phyloP scores from a whole-genome alignment of 345 rosid genomes.

The Lepidium africanum region DNA sequence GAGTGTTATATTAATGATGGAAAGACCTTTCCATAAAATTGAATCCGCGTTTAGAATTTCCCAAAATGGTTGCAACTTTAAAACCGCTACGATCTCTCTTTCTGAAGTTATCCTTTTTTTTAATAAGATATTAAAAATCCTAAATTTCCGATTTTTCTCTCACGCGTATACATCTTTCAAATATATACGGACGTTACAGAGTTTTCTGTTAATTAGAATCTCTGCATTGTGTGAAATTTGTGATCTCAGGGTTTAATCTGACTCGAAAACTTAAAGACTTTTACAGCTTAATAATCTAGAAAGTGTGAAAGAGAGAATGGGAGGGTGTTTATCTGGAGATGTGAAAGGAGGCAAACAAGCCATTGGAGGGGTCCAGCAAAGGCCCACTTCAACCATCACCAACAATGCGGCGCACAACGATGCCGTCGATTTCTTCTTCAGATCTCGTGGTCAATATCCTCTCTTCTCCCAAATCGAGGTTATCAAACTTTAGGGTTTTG shows the following conservation, averaged over 20 bases:
- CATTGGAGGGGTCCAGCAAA: constrained; percentile 48
- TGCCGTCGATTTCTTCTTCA: constrained; percentile 68
- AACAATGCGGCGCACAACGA: constrained; percentile 39
- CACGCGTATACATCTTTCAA: too few species aligned
- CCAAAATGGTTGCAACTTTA: too few species aligned
- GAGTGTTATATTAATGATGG: too few species aligned
- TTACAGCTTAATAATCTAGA: not conserved
- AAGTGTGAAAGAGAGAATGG: constrained; percentile 31
- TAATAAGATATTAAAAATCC: too few species aligned
- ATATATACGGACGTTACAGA: too few species aligned
- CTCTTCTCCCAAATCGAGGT: constrained; percentile 78
- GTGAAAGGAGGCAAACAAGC: constrained; percentile 70
- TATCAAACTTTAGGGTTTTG: not conserved
- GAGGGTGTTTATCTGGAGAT: constrained; percentile 53
- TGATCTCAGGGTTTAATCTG: not conserved
- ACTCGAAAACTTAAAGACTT: not conserved
- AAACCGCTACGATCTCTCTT: too few species aligned
- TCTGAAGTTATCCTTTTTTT: too few species aligned
- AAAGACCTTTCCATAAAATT: too few species aligned
- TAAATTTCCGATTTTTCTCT: too few species aligned
- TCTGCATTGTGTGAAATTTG: not conserved
- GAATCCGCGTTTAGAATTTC: too few species aligned
- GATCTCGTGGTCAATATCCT: constrained; percentile 40
- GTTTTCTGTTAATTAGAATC: too few species aligned
- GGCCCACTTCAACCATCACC: constrained; percentile 11